phyloP scores from a whole-genome alignment of 257 asterid species.

The Salvia hispanica region DNA sequence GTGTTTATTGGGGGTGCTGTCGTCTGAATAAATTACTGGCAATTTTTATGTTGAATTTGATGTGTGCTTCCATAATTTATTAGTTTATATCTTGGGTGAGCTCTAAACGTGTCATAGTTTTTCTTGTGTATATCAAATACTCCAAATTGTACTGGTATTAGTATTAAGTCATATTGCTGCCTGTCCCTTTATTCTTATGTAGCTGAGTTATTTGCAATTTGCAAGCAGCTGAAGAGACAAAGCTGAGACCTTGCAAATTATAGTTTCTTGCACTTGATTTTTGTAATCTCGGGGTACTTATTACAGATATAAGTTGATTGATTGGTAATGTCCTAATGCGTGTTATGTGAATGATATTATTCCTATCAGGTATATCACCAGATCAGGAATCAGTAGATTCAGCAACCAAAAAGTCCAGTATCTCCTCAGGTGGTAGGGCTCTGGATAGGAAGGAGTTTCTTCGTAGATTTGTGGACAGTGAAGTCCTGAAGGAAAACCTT shows the following conservation, averaged over 20 bases:
- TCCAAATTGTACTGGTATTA: neutral
- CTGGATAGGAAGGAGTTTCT: slow-evolving; percentile 82
- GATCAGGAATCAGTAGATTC: slow-evolving; percentile 75
- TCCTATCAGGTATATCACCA: slow-evolving; percentile 63
- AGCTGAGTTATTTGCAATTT: slow-evolving; percentile 1
- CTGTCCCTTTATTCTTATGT: neutral
- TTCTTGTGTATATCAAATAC: slow-evolving; percentile 1
- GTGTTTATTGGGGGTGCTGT: neutral
- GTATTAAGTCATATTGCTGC: slow-evolving; percentile 4
- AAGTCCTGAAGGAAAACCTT: slow-evolving; percentile 53
- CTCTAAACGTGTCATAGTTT: neutral
- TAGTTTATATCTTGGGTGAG: neutral
- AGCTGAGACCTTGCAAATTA: neutral
- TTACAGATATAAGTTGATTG: slow-evolving; percentile 2
- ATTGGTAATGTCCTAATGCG: slow-evolving; percentile 9
- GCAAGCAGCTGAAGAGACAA: slow-evolving; percentile 1
- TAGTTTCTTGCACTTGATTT: slow-evolving; percentile 13
- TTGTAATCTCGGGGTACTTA: neutral
- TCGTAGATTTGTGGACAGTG: slow-evolving; percentile 75
- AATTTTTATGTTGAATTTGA: neutral
- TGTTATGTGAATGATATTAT: slow-evolving; percentile 3
- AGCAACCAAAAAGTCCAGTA: slow-evolving; percentile 70
- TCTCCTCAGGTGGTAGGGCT: slow-evolving; percentile 66
- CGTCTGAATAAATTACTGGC: neutral
- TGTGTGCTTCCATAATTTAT: neutral